A percentile compares a stretch with the other conserved stretches of the same genome.
These are phyloP conservation scores for Boletus tylopilopsis DNA, from an alignment of 768 basidiomycete genomes.

Conservation along the genomic window DNA sequence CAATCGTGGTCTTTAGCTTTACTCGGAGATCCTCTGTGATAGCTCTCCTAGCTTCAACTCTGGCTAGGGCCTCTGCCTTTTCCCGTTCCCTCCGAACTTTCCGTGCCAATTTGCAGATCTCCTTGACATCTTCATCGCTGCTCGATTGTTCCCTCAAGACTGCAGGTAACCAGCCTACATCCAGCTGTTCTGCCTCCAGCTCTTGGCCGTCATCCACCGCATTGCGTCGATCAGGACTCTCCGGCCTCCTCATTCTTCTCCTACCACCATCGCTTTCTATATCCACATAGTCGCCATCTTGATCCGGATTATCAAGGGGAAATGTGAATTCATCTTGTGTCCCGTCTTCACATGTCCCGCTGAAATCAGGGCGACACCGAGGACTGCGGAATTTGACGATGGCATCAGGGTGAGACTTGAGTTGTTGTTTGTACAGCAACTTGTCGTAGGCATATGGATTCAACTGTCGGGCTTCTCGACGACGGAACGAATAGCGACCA, in stretches of 20 bases:
- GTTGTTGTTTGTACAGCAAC: constrained; percentile 44
- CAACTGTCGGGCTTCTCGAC: constrained; percentile 51
- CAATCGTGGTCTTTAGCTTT: constrained; percentile 11
- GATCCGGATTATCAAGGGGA: constrained; percentile 16
- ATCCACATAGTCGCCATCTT: constrained; percentile 28
- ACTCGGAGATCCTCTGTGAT: constrained; percentile 14
- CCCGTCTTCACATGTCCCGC: constrained; percentile 27
- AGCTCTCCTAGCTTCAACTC: constrained; percentile 16
- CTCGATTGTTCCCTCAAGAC: constrained; percentile 36
- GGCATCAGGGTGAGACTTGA: constrained; percentile 61
- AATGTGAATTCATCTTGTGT: constrained; percentile 30
- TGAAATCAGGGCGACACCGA: constrained; percentile 23
- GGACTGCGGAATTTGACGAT: constrained; percentile 51
- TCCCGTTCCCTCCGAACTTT: constrained; percentile 32
- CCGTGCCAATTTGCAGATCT: constrained; percentile 30
- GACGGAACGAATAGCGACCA: constrained; percentile 52
- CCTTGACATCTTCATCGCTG: constrained; percentile 41
- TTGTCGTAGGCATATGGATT: constrained; percentile 62
- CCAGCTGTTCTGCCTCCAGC: background rate
- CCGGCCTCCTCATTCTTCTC: constrained; percentile 7
- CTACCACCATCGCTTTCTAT: constrained; percentile 8
- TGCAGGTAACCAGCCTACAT: constrained; percentile 31
- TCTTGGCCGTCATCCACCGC: background rate
- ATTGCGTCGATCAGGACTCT: background rate
- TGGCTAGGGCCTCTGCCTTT: constrained; percentile 18